These are phyloP conservation scores for Fremontodendron californicum DNA, from an alignment of 345 rosid species.

Conservation along the genomic window DNA sequence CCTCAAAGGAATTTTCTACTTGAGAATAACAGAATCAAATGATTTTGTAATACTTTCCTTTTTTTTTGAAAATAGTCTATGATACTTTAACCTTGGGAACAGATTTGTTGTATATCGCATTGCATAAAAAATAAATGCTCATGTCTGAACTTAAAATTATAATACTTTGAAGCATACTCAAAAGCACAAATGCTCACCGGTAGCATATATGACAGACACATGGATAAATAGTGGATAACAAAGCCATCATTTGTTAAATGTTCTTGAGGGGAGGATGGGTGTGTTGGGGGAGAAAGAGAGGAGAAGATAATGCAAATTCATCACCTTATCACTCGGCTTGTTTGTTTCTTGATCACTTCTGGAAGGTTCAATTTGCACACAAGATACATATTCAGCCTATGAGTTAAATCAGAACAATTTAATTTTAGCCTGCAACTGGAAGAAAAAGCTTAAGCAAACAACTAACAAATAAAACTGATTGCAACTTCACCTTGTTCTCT, in stretches of 20 bases:
- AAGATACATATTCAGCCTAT: slow-evolving; percentile 41
- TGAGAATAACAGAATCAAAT: background rate
- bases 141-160: no score
- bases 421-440: slow-evolving; percentile 11
- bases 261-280: background rate
- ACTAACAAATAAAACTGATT: slow-evolving; percentile 9
- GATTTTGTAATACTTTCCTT: no score
- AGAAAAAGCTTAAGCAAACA: slow-evolving; percentile 2
- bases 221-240: background rate
- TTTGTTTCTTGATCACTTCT: slow-evolving; percentile 66
- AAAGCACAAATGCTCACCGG: background rate
- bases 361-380: slow-evolving; percentile 42
- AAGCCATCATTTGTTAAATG: background rate
- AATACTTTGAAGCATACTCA: background rate
- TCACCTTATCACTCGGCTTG: slow-evolving; percentile 58
- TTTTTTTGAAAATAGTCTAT: no score
- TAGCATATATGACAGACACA: background rate
- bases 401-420: slow-evolving; percentile 19
- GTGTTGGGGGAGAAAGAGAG: background rate
- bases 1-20: background rate
- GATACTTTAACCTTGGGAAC: no score
- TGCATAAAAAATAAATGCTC: no score
- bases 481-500: slow-evolving; percentile 49
- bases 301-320: background rate
- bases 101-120: no score